Percentiles rank a stretch among this genome's conserved stretches.
phyloP scores from a whole-genome alignment of 2,329 filamentous ascomycete species.

The Microdochium nivale region DNA sequence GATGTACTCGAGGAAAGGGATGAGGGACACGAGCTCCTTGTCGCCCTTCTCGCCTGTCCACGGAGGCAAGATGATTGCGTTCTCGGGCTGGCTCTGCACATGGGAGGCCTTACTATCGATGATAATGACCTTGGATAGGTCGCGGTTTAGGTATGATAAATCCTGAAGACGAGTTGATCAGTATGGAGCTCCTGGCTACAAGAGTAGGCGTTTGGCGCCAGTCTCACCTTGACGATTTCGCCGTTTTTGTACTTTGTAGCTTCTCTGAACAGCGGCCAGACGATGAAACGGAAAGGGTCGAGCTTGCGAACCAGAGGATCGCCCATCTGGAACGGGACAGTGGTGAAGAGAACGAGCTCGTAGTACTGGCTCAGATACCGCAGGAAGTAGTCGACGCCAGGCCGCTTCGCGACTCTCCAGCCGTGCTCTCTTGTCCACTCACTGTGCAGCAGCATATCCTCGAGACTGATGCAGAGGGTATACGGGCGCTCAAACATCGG shows the following conservation, averaged over 20 bases:
- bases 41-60: constrained; percentile 83
- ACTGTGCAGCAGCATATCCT: constrained; percentile 89
- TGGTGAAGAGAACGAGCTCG: constrained; percentile 93
- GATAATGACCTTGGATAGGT: constrained; percentile 90
- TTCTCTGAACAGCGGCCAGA: constrained; percentile 91
- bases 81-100: constrained; percentile 87
- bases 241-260: constrained; percentile 96
- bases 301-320: constrained; percentile 88
- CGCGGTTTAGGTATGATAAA: constrained; percentile 93
- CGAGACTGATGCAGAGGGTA: constrained; percentile 84
- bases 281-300: constrained; percentile 89
- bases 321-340: constrained; percentile 71
- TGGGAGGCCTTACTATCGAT: constrained; percentile 80
- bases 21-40: constrained; percentile 76
- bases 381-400: constrained; percentile 93
- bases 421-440: constrained; percentile 92
- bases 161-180: constrained; percentile 47
- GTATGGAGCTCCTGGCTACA: constrained; percentile 9
- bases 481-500: constrained; percentile 78
- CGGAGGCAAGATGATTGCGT: constrained; percentile 83
- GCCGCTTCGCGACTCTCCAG: constrained; percentile 90
- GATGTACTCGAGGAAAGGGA: constrained; percentile 96
- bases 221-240: constrained; percentile 81
- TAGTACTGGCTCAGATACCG: constrained; percentile 97
- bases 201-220: neutral